Conservation (phyloP, 305 asterid genomes). For the Monarda citriodora region DNA sequence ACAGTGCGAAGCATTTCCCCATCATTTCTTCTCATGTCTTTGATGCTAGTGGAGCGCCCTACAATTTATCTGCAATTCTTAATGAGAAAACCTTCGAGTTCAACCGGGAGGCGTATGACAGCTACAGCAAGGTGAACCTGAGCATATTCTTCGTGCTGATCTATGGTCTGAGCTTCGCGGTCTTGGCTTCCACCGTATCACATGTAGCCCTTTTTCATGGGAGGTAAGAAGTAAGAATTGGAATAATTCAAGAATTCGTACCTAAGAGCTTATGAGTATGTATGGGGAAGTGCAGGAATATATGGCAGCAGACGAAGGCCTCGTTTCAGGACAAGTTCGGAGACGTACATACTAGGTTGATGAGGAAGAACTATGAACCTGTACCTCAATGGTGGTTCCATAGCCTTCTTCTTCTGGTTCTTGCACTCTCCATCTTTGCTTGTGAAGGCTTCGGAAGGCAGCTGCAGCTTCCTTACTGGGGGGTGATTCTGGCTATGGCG, state of each 20-base stretch:
- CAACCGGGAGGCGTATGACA: slow-evolving; percentile 45
- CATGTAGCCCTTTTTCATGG: slow-evolving; percentile 79
- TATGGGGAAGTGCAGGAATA: slow-evolving; percentile 27
- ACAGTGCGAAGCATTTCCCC: slow-evolving; percentile 53
- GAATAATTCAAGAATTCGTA: not conserved
- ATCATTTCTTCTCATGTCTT: slow-evolving; percentile 58
- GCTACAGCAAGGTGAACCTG: slow-evolving; percentile 59
- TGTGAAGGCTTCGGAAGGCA: slow-evolving; percentile 68
- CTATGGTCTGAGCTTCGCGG: slow-evolving; percentile 65
- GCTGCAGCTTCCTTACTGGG: slow-evolving; percentile 80
- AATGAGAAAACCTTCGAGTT: slow-evolving; percentile 39
- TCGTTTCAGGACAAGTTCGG: slow-evolving; percentile 50
- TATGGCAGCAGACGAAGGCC: slow-evolving; percentile 60
- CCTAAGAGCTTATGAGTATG: no score
- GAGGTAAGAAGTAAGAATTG: slow-evolving; percentile 31
- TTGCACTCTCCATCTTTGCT: slow-evolving; percentile 41
- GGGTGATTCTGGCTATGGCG: slow-evolving; percentile 50
- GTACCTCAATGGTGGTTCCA: slow-evolving; percentile 87
- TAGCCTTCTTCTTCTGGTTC: slow-evolving; percentile 38
- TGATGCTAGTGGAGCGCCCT: slow-evolving; percentile 41
- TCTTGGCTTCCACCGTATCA: slow-evolving; percentile 59
- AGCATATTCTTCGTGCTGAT: slow-evolving; percentile 53
- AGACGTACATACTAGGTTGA: slow-evolving; percentile 64
- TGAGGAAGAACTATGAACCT: slow-evolving; percentile 65
- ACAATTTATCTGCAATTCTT: slow-evolving; percentile 47